Evolutionary conservation across 2,329 filamentous ascomycete genomes (phyloP), one percentile per base, ranked within the genome.

Genomic region (Ceratocystiopsis brevicomis): DNA sequence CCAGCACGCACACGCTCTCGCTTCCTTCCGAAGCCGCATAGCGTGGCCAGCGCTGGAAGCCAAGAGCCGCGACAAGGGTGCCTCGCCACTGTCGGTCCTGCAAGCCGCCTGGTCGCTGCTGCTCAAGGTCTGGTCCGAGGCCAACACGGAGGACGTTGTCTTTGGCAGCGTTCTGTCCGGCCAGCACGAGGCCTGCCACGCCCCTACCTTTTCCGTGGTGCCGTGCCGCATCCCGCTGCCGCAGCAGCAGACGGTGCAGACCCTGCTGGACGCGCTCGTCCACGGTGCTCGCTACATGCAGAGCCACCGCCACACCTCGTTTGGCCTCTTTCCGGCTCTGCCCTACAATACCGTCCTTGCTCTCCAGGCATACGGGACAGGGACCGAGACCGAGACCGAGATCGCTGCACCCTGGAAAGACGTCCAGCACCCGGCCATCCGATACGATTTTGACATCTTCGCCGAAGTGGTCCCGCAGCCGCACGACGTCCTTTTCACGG

Each of bases 41-140:
- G 4, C 19, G 19, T 21, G 19, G 19, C 19, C 19, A 21, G 19
- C 19, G 19, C 6, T 21, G 19, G 19, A 21, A 21, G 19, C 19
- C 15, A 44, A 42, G 37, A 50, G 51, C 37, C 53, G 49, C 18
- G 42, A 30, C 4, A 44, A 59, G 16, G 52, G 52, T 3, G 51
- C 51, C 0, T 57, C 58, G 2, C 58, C 58, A 3, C 48, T 59
- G 25, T 53, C 58, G 0, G 51, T 59, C 5, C 49, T 61, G 10
- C 59, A 61, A 40, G 57, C 58, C 14, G 53, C 58, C 17, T 61
- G 58, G 59, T 52, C 53, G 3, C 51, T 55, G 8, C 48, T 61
- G n/a, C 44, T 61, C 1, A 42, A 53, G 4, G 43, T 53, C 19
- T 59, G 59, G 44, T 55, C 54, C 15, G 57, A 56, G 21, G 52